phyloP scores from a whole-genome alignment of 306 rosid genomes.

The Prunus armeniaca region DNA sequence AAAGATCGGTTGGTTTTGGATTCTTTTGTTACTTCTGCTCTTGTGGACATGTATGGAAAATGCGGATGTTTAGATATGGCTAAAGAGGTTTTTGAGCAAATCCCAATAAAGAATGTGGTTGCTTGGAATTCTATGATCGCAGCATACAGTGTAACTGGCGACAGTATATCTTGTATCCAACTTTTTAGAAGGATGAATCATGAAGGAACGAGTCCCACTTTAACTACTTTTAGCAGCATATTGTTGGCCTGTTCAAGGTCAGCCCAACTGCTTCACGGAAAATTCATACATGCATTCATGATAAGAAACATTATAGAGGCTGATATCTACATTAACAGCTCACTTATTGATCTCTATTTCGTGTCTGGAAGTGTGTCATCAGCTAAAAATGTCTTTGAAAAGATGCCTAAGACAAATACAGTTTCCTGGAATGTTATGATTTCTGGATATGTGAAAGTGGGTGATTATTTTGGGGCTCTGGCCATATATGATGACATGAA shows the following conservation, averaged over 20 bases:
- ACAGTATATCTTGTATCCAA: constrained; percentile 55
- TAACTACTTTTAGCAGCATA: constrained; percentile 62
- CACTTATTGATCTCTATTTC: constrained; percentile 68
- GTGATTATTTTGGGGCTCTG: constrained; percentile 60
- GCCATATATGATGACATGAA: constrained; percentile 49
- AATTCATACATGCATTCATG: constrained; percentile 62
- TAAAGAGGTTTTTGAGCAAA: constrained; percentile 57
- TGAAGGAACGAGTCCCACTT: constrained; percentile 55
- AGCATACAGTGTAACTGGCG: constrained; percentile 65
- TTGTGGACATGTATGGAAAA: constrained; percentile 87
- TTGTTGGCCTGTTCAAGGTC: constrained; percentile 62
- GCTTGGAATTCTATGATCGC: constrained; percentile 79
- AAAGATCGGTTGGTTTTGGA: constrained; percentile 31
- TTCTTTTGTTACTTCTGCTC: constrained; percentile 55
- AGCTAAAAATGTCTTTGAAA: constrained; percentile 53
- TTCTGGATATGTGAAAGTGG: constrained; percentile 58
- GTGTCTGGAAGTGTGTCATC: constrained; percentile 60
- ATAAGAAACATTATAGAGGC: constrained; percentile 45
- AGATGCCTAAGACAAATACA: constrained; percentile 38
- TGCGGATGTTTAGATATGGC: constrained; percentile 69
- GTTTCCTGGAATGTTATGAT: constrained; percentile 82
- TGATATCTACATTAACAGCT: constrained; percentile 52
- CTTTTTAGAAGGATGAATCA: constrained; percentile 61
- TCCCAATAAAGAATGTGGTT: constrained; percentile 56
- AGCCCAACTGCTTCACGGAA: constrained; percentile 48